A percentile compares a stretch with the other conserved stretches of the same genome.
Evolutionary conservation across 176 grass and related monocot species (phyloP).

Genomic region (Oryza meridionalis): DNA sequence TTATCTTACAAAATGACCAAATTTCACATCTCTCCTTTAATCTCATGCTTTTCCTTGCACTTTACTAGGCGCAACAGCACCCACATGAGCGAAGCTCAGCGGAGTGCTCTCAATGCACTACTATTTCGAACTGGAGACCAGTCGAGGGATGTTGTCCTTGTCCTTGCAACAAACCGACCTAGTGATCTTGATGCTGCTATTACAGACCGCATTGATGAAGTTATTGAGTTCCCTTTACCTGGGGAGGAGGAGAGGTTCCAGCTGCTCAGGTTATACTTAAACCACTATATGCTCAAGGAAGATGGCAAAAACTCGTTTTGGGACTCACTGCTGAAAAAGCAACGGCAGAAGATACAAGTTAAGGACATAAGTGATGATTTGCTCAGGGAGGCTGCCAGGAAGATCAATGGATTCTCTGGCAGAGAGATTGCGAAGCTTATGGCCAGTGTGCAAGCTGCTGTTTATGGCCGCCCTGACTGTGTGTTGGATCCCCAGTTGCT

Average conservation of each 20-base stretch:
- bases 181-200: slow-evolving; percentile 92
- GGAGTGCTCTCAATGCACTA: slow-evolving; percentile 93
- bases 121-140: slow-evolving; percentile 95
- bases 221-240: slow-evolving; percentile 85
- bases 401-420: slow-evolving; percentile 87
- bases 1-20: not conserved
- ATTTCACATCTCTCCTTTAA: not conserved
- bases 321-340: slow-evolving; percentile 62
- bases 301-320: slow-evolving; percentile 42
- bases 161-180: slow-evolving; percentile 87
- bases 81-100: slow-evolving; percentile 91
- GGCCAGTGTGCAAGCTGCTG: slow-evolving; percentile 84
- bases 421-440: slow-evolving; percentile 92
- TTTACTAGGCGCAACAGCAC: slow-evolving; percentile 79
- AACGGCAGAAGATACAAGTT: slow-evolving; percentile 71
- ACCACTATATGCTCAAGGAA: slow-evolving; percentile 69
- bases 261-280: slow-evolving; percentile 85
- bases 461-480: slow-evolving; percentile 78
- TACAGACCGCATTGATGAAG: slow-evolving; percentile 94
- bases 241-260: slow-evolving; percentile 79
- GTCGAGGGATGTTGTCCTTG: slow-evolving; percentile 83
- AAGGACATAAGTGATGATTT: slow-evolving; percentile 66
- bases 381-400: slow-evolving; percentile 59
- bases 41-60: slow-evolving; percentile 35
- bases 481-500: slow-evolving; percentile 70